Conservation (phyloP, 495 filamentous ascomycete species). For the Aspergillus diversus region DNA sequence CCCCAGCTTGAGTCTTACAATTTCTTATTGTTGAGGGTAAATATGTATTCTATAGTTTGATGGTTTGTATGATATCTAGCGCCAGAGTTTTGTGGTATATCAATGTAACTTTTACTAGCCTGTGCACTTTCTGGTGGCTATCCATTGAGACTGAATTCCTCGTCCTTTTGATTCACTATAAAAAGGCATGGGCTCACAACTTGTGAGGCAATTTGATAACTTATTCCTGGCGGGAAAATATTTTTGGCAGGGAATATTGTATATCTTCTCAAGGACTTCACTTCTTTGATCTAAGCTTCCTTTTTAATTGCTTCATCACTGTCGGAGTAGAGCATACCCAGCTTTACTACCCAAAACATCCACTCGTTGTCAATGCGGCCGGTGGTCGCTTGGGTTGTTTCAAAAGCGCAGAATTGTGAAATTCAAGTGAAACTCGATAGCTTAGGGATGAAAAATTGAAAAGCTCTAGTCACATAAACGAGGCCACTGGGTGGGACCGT, state of each 20-base stretch:
- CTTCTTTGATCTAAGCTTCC: neutral
- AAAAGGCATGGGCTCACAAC: neutral
- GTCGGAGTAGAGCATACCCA: neutral
- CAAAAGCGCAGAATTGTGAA: slow-evolving; percentile 63
- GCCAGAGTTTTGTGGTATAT: no score
- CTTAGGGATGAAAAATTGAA: neutral
- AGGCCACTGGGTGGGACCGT: slow-evolving; percentile 84
- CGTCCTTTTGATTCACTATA: neutral
- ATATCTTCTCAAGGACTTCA: neutral
- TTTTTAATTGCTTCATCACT: neutral
- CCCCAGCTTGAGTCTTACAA: no score
- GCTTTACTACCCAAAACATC: neutral
- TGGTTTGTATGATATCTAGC: no score
- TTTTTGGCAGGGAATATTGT: neutral
- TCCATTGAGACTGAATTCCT: neutral
- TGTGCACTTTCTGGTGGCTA: neutral
- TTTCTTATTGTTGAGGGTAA: no score
- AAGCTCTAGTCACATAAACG: slow-evolving; percentile 7
- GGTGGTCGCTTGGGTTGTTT: slow-evolving; percentile 48
- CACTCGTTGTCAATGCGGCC: neutral
- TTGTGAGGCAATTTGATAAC: neutral
- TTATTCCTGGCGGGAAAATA: neutral
- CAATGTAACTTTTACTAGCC: neutral
- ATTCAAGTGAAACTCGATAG: neutral
- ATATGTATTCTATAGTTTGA: no score